Evolutionary conservation across 2,329 filamentous ascomycete genomes (phyloP).

Genomic region (Pseudocercospora fijiensis): DNA sequence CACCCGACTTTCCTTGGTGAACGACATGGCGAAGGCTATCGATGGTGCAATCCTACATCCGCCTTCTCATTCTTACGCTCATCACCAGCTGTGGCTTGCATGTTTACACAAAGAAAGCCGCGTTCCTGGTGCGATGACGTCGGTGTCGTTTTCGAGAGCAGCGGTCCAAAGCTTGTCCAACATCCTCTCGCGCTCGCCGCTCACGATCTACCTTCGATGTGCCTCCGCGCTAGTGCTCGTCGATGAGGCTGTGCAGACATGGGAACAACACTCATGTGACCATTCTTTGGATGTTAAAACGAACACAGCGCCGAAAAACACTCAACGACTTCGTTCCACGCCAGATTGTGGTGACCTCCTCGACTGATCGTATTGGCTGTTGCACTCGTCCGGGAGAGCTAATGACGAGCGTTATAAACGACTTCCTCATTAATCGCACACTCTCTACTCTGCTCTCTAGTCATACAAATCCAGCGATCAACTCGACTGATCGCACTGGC

Average conservation of each 20-base stretch:
- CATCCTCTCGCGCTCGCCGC: no score
- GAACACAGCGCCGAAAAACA: no score
- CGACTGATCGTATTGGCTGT: not conserved
- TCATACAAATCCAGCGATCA: not conserved
- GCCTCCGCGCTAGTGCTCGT: not conserved
- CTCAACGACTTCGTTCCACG: no score
- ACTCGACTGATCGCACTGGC: not conserved
- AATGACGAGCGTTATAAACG: not conserved
- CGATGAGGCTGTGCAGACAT: not conserved
- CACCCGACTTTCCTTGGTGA: no score
- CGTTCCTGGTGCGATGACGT: conserved; percentile 4
- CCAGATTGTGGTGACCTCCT: not conserved
- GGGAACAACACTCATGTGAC: not conserved
- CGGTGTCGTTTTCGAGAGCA: not conserved
- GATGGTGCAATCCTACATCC: not conserved
- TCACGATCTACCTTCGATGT: not conserved
- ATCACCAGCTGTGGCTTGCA: not conserved
- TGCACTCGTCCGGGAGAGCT: not conserved
- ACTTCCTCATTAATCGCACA: not conserved
- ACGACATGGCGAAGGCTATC: not conserved
- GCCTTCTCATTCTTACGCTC: not conserved
- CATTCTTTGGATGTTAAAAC: no score
- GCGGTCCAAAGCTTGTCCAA: conserved; percentile 2
- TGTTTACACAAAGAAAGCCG: not conserved
- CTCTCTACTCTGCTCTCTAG: not conserved